Evolutionary conservation across 108 stramenopile species (phyloP).

Genomic region (Aureococcus anophagefferens): DNA sequence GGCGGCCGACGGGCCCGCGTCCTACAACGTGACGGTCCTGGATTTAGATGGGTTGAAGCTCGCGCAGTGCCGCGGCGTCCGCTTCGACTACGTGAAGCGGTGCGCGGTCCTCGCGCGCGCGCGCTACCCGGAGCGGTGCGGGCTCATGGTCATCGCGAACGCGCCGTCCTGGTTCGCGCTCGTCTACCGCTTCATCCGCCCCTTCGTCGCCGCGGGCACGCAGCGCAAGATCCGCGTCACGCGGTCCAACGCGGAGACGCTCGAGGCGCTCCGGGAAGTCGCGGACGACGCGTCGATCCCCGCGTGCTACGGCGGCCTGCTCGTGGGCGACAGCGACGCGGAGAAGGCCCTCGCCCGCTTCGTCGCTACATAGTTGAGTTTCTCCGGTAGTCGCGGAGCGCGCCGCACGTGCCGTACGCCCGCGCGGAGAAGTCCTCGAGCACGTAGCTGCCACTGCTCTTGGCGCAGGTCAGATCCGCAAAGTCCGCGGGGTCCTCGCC

Average conservation of each 20-base stretch:
- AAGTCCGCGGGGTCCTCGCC: not conserved
- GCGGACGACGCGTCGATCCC: not conserved
- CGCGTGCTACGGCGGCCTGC: not conserved
- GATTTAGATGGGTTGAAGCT: not conserved
- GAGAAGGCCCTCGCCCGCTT: too few species aligned
- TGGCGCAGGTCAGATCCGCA: not conserved
- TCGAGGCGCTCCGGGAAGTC: not conserved
- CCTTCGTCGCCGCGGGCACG: constrained; percentile 25
- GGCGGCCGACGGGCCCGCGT: not conserved
- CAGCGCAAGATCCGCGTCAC: constrained; percentile 21
- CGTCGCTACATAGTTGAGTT: too few species aligned
- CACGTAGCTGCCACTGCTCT: too few species aligned
- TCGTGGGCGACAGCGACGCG: too few species aligned
- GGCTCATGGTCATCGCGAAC: constrained; percentile 18
- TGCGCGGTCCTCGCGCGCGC: not conserved
- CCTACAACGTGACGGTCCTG: not conserved
- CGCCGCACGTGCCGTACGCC: too few species aligned
- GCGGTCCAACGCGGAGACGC: too few species aligned
- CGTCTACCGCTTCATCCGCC: constrained; percentile 15
- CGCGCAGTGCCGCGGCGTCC: not conserved
- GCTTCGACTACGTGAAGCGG: not conserved
- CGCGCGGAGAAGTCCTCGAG: too few species aligned
- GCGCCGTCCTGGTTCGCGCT: constrained; percentile 24
- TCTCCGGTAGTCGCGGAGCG: too few species aligned
- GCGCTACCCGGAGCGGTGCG: constrained; percentile 17